A percentile compares a stretch with the other conserved stretches of the same genome.
phyloP scores from a whole-genome alignment of 1,284 basidiomycete species.

The Termitomyces sp. region DNA sequence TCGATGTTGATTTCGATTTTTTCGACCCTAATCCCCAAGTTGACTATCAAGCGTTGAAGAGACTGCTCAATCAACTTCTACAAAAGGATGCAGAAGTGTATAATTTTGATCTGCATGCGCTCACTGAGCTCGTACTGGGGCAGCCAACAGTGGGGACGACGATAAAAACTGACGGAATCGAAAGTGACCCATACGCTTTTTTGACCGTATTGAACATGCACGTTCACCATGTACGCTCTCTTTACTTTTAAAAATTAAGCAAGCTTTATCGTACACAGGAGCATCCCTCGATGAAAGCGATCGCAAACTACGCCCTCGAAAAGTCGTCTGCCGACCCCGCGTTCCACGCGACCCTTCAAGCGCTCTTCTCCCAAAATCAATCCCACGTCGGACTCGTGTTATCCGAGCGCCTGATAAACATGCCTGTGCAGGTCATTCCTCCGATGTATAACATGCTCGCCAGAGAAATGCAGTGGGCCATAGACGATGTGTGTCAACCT shows the following conservation, averaged over 20 bases:
- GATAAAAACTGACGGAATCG: slow-evolving; percentile 86
- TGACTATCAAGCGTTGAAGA: slow-evolving; percentile 85
- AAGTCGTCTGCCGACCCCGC: slow-evolving; percentile 42
- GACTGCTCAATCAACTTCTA: slow-evolving; percentile 77
- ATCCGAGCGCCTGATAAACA: slow-evolving; percentile 85
- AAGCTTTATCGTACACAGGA: slow-evolving; percentile 36
- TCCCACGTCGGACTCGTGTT: slow-evolving; percentile 76
- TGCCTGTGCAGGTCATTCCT: slow-evolving; percentile 86
- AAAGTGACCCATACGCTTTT: slow-evolving; percentile 84
- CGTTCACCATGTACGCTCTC: slow-evolving; percentile 58
- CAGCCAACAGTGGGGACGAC: slow-evolving; percentile 82
- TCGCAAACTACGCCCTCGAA: slow-evolving; percentile 65
- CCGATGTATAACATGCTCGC: slow-evolving; percentile 87
- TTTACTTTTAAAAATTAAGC: background rate
- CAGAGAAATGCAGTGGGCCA: slow-evolving; percentile 72
- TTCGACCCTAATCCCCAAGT: slow-evolving; percentile 78
- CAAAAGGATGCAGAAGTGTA: slow-evolving; percentile 75
- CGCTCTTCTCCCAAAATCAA: slow-evolving; percentile 44
- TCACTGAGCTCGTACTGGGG: slow-evolving; percentile 73
- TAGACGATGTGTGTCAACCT: slow-evolving; percentile 47
- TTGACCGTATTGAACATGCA: slow-evolving; percentile 81
- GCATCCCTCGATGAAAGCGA: slow-evolving; percentile 63
- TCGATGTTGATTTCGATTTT: slow-evolving; percentile 90
- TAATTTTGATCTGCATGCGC: slow-evolving; percentile 63
- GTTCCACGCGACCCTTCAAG: slow-evolving; percentile 48